A percentile compares a stretch with the other conserved stretches of the same genome.
These are phyloP conservation scores for Pseudocercospora macadamiae DNA, from an alignment of 2,329 filamentous ascomycete species.

Conservation along the genomic window DNA sequence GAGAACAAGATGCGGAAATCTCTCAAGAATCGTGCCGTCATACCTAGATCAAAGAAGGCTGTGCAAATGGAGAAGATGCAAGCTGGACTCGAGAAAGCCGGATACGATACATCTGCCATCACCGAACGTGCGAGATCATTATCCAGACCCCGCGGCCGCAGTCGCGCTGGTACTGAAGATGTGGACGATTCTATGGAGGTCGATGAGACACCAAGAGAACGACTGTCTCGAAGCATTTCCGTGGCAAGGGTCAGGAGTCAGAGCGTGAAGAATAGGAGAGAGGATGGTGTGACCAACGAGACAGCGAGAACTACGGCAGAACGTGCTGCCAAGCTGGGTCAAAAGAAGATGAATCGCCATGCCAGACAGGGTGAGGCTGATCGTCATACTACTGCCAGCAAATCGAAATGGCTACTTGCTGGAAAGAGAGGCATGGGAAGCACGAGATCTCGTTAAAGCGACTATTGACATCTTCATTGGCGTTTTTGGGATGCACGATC, in stretches of 20 bases:
- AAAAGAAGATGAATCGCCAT: conserved; percentile 99
- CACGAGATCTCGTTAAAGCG: conserved; percentile 51
- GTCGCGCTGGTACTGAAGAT: conserved; percentile 57
- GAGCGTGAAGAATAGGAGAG: conserved; percentile 67
- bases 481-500: not conserved
- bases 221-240: conserved; percentile 55
- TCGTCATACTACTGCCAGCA: conserved; percentile 77
- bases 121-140: conserved; percentile 71
- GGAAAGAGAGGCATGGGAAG: conserved; percentile 96
- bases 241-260: conserved; percentile 71
- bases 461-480: not conserved
- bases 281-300: conserved; percentile 75
- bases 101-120: conserved; percentile 78
- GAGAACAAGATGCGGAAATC: conserved; percentile 94
- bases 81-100: conserved; percentile 79
- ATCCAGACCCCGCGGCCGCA: conserved; percentile 71
- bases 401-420: conserved; percentile 89
- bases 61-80: conserved; percentile 88
- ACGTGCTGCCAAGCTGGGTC: conserved; percentile 81
- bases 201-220: conserved; percentile 44
- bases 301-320: conserved; percentile 75
- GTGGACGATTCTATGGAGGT: conserved; percentile 74
- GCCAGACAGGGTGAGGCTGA: conserved; percentile 96
- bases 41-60: conserved; percentile 79
- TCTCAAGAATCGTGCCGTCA: conserved; percentile 94